Evolutionary conservation across 2,329 filamentous ascomycete species (phyloP), one percentile per base, ranked within the genome.

Genomic region (Claviceps maximensis): DNA sequence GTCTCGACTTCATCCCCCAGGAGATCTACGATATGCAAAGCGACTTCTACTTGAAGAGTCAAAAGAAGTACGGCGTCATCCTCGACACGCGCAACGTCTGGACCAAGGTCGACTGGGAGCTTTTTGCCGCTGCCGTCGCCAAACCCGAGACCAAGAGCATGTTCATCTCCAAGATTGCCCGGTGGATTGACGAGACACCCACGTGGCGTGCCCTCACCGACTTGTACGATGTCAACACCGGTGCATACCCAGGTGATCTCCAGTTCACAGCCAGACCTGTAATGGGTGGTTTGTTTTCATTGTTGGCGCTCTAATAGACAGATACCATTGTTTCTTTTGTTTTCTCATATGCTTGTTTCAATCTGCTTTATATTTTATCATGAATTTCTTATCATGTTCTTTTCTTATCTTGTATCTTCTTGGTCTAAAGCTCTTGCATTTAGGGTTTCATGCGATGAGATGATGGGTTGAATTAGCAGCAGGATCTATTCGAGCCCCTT

Each of bases 91-190:
- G 89, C 49, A 87, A 93, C 69, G 72, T 83, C 1, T 91, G 89
- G 71, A 86, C 87, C 57, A 95, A 95, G 71, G 82, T 80, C 0
- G 89, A 95, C 71, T 95, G 89, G 89, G 82, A 90, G 64, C 82
- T 93, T 65, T 90, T 89, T 70, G 80, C 81, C 5, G 89, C 89
- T n/a, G 84, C 88, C 10, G 83, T 90, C 12, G 78, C 86, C 0
- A 76, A 75, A 44, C 66, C 73, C 51, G 67, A 73, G 31, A 85
- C 85, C 1, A 76, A 81, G 52, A 68, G 74, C 12, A 74, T 82
- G 64, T 86, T 95, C 59, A 73, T 91, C 50, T 72, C 79, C 49
- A 76, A 79, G 38, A 77, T 91, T 46, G 85, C 85, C 2, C 71
- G 69, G 54, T 95, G 87, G 86, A 74, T 94, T 61, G 84, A 84